Evolutionary conservation across 352 stramenopile genomes (phyloP), one percentile per base, ranked within the genome.

Genomic region (Phytophthora quininea): DNA sequence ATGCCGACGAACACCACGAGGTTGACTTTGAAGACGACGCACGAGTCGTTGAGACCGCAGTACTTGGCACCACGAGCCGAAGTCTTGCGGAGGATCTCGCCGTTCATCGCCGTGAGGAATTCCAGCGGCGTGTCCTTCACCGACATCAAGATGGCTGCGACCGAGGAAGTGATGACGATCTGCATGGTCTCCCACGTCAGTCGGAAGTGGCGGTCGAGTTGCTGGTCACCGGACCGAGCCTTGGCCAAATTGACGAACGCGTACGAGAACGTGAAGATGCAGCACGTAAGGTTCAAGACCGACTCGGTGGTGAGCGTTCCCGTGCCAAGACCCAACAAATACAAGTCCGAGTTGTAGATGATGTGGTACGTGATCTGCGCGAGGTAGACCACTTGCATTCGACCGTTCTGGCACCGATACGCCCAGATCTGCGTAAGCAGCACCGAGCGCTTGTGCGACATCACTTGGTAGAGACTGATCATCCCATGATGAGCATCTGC

Each of bases 361-460:
- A 74, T 46, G 47, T 77, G 70, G 52, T 77, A 77, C 14, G 60
- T 65, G 46, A 77, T 69, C 57, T 77, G 70, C 0, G 43, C 54
- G 14, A 74, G 54, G 30, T 77, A 77, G 24, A 72, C 54, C 15
- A 74, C 49, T 45, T 77, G 65, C 61, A 71, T 71, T 9, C 64
- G 65, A 1, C 70, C 70, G 14, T 67, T 77, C 43, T 77, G 70
- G 37, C 70, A 77, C 1, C 57, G 61, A 55, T 77, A 77, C 0
- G 69, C 65, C 69, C 69, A 77, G 35, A 71, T 77, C 46, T 77
- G 69, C 1, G 65, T 77, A 0, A 77, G 32, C 35, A 77, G 47
- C 30, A 74, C 69, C 1, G 69, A 77, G 9, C 48, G 46, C 19
- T 67, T 64, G 52, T 71, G 69, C 1, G 60, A 63, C 69, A 77